A percentile compares a stretch with the other conserved stretches of the same genome.
phyloP scores from a whole-genome alignment of 495 filamentous ascomycete genomes.

The Bathelium albidoporum region DNA sequence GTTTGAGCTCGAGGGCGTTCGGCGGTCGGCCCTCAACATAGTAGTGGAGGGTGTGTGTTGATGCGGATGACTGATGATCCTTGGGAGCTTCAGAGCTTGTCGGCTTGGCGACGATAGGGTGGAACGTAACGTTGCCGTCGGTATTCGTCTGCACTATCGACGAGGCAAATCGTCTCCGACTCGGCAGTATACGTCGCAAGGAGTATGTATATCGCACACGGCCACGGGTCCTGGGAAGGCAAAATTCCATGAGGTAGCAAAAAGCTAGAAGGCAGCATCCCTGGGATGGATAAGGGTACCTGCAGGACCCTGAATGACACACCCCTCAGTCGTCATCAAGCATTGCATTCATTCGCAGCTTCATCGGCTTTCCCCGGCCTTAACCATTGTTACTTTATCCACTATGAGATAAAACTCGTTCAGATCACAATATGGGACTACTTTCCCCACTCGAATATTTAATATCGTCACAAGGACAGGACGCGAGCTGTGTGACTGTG shows the following conservation, averaged over 20 bases:
- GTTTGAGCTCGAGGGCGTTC: slow-evolving; percentile 40
- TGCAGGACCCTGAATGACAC: background rate
- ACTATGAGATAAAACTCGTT: background rate
- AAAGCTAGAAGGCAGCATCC: background rate
- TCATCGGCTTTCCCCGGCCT: background rate
- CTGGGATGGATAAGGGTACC: background rate
- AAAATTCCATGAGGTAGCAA: background rate
- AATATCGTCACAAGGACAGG: background rate
- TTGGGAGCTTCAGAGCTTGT: background rate
- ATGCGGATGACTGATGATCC: background rate
- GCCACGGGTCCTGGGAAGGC: background rate
- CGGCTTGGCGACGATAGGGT: background rate
- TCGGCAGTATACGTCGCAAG: background rate
- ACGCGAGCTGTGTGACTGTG: background rate
- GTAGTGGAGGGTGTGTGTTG: background rate
- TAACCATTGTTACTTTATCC: background rate
- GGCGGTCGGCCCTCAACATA: slow-evolving; percentile 32
- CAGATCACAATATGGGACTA: background rate
- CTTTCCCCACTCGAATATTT: background rate
- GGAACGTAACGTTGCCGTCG: background rate
- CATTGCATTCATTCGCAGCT: background rate
- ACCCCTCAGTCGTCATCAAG: background rate
- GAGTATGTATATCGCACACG: background rate
- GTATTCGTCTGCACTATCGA: background rate
- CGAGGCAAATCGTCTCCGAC: background rate